Evolutionary conservation across 2,329 filamentous ascomycete genomes (phyloP), one percentile per base, ranked within the genome.

Genomic region (Penicillium sp.): DNA sequence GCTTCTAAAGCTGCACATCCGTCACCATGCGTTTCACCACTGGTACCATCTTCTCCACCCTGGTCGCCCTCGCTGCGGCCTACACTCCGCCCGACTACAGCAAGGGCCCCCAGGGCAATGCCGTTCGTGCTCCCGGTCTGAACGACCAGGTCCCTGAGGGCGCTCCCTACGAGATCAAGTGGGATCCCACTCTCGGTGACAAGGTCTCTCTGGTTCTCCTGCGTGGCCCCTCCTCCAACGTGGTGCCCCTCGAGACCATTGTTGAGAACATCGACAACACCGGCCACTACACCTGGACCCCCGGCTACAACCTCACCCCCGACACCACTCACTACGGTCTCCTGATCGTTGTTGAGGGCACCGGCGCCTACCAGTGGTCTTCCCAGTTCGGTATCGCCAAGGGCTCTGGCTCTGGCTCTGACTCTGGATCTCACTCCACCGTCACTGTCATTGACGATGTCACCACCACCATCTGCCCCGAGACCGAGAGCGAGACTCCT

Each of bases 321-420:
- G 78, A 80, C 55, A 66, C 65, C 56, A 77, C 75, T 61, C 79
- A 76, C 70, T 86, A 86, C 72, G 84, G 84, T 55, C 74, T 87
- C 65, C 77, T 85, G 67, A 70, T 87, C 62, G 81, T 86, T 60
- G 82, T 81, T 58, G 81, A 85, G 64, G 74, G 75, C 43, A 82
- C 76, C 56, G 81, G 83, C 66, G 71, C 80, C 65, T 86, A 83
- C 78, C 84, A 86, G 68, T 84, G 78, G 72, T 80, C 79, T 36
- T 81, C 80, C 52, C 83, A 86, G 69, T 86, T 86, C 74, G 84
- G 84, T 62, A 77, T 87, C 73, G 49, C 65, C 48, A 70, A 64
- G 36, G 46, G 54, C 26, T 52, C 54, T 34, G 48, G 46, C 43
- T 45, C 45, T 17, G 20, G 21, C 27, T 47, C 63, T 20, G 42